Percentiles rank a stretch among this genome's conserved stretches.
These are phyloP conservation scores for Evernia prunastri DNA, from an alignment of 495 filamentous ascomycete species.

Conservation along the genomic window DNA sequence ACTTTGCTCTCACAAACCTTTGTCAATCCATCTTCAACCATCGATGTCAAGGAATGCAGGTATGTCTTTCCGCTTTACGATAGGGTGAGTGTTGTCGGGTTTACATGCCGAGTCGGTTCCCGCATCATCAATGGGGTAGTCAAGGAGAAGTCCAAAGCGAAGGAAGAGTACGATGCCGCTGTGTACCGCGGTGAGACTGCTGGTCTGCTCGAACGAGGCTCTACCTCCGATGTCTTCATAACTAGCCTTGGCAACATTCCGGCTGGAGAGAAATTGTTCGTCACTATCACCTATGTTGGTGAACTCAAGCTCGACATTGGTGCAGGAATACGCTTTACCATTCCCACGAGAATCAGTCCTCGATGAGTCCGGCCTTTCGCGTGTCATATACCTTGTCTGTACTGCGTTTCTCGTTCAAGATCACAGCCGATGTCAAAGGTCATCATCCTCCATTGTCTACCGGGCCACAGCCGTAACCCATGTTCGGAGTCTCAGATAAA, in stretches of 20 bases:
- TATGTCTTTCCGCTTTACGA: constrained; percentile 67
- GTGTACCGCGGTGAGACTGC: constrained; percentile 51
- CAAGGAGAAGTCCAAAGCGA: constrained; percentile 54
- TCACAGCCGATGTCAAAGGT: too few species aligned
- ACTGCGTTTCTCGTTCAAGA: too few species aligned
- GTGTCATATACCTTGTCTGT: too few species aligned
- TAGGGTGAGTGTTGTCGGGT: constrained; percentile 57
- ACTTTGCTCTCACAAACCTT: constrained; percentile 58
- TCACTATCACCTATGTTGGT: constrained; percentile 57
- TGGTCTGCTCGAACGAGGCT: constrained; percentile 54
- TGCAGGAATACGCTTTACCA: constrained; percentile 53
- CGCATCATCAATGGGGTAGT: constrained; percentile 50
- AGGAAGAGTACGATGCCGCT: constrained; percentile 47
- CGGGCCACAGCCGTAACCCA: too few species aligned
- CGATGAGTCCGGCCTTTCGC: constrained; percentile 32
- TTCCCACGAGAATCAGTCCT: constrained; percentile 57
- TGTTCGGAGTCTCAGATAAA: too few species aligned
- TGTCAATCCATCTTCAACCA: constrained; percentile 40
- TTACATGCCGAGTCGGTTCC: constrained; percentile 49
- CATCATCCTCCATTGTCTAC: too few species aligned
- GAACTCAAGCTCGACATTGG: constrained; percentile 63
- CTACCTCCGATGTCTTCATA: constrained; percentile 56
- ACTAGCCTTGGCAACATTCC: constrained; percentile 60
- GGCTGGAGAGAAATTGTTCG: constrained; percentile 42
- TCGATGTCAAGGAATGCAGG: constrained; percentile 44